Base-by-base conservation (phyloP, 371 early-diverging fungal genomes). In the Mucor racemosus region DNA sequence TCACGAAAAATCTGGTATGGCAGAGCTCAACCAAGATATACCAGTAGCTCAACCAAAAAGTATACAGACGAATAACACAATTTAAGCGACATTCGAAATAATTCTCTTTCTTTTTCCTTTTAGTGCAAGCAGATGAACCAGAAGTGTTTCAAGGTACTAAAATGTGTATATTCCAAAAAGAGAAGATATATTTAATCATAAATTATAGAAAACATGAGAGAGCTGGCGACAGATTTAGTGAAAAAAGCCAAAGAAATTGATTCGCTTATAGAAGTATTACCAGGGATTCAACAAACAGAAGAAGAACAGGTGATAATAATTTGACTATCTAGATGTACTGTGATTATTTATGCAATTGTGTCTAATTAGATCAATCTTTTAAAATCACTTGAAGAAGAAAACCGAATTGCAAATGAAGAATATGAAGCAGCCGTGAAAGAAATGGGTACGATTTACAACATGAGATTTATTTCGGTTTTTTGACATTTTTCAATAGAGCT, bases 191-290 rank as follows among this genome's bases (percentile, higher is more conserved):
- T 15, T 26, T 14, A 50, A 31, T 26, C 15, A 5, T 31, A n/a
- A 50, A n/a, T n/a, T n/a, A 33, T 39, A 89, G 91, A 79, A 21
- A 82, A 88, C 46, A 81, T 89, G 66, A 76, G 82, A 40, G 88
- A 89, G 63, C 72, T 87, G 7, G 89, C 87, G 0, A 71, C 84
- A 7, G 92, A 92, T 72, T 79, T 92, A 60, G 88, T 88, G 7
- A 86, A 88, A 40, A 89, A 91, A 39, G 86, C 85, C 35, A 89
- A 91, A 68, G 90, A 90, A 54, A 86, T 90, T 35, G 92, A 92
- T 60, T 78, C 83, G 17, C 67, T 92, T 21, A 86, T 91, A 64
- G 90, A 91, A 66, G 76, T 78, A 35, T 69, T 92, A 40, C 91
- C 92, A 1, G 91, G 91, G 0, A 84, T 91, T 35, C 67, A 85